Evolutionary conservation across 106 monocot genomes (phyloP).

Genomic region (Dendrobium huoshanense): DNA sequence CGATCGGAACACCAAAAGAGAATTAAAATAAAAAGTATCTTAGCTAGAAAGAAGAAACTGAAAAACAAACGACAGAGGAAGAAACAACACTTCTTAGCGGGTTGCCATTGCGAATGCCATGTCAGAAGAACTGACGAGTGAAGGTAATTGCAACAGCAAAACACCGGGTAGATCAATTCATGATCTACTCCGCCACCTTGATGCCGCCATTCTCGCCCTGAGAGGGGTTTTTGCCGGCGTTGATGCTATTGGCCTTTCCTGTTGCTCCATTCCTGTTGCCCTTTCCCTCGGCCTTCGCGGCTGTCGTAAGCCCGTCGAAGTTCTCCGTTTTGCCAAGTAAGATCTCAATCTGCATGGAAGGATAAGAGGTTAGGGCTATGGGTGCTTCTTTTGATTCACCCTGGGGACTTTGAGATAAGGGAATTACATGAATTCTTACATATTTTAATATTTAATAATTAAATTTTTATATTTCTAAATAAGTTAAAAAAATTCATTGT

Average conservation of each 20-base stretch:
- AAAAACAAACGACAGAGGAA: no score
- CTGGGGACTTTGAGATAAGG: no score
- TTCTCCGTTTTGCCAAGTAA: slow-evolving; percentile 5
- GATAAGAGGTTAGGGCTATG: no score
- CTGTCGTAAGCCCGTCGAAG: not conserved
- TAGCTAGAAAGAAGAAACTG: no score
- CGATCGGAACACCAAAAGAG: no score
- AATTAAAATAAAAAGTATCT: no score
- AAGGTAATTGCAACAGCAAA: not conserved
- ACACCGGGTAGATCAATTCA: not conserved
- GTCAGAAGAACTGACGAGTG: slow-evolving; percentile 7
- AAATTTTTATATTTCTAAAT: no score
- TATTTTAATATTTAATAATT: no score
- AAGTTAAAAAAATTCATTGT: not conserved
- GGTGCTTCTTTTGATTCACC: no score
- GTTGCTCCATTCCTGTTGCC: not conserved
- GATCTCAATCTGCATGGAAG: slow-evolving; percentile 2
- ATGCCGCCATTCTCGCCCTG: no score
- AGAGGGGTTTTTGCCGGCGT: not conserved
- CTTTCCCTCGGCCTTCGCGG: slow-evolving; percentile 1
- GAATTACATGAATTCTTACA: no score
- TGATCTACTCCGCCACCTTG: not conserved
- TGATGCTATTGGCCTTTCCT: not conserved
- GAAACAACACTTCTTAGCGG: no score
- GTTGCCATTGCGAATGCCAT: not conserved